phyloP scores from a whole-genome alignment of 306 rosid species.

The Biancaea sappan region DNA sequence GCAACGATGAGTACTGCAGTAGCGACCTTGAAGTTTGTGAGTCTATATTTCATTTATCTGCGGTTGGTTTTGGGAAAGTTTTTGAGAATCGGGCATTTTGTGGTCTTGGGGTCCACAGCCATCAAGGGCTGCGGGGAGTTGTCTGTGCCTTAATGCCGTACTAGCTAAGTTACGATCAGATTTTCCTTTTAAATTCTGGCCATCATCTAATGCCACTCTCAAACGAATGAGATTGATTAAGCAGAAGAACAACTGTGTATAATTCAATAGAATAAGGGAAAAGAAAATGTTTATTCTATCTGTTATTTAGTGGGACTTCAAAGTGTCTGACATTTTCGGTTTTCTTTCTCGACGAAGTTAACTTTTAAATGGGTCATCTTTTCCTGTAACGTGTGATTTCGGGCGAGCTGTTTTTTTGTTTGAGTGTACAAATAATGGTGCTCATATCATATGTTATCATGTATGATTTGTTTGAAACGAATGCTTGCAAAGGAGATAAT shows the following conservation, averaged over 20 bases:
- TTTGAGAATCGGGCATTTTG: not conserved
- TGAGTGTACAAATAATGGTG: not conserved
- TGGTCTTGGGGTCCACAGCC: not conserved
- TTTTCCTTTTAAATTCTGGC: not conserved
- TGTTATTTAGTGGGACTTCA: not conserved
- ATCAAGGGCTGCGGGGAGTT: too few species aligned
- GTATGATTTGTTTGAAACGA: not conserved
- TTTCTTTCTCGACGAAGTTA: not conserved
- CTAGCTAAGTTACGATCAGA: not conserved
- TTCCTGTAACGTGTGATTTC: not conserved
- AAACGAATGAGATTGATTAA: not conserved
- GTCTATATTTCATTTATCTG: constrained; percentile 19
- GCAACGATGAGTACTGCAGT: constrained; percentile 82
- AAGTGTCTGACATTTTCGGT: not conserved
- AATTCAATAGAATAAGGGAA: not conserved
- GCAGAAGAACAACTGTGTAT: not conserved
- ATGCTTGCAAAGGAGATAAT: not conserved
- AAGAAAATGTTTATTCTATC: not conserved
- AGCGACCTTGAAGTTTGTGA: constrained; percentile 97
- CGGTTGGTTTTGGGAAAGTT: not conserved
- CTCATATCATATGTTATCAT: not conserved
- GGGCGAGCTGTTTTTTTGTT: not conserved
- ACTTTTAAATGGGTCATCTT: not conserved
- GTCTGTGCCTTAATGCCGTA: not conserved
- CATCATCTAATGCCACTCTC: not conserved